Conservation (phyloP, 306 rosid species). For the Sophora flavescens region DNA sequence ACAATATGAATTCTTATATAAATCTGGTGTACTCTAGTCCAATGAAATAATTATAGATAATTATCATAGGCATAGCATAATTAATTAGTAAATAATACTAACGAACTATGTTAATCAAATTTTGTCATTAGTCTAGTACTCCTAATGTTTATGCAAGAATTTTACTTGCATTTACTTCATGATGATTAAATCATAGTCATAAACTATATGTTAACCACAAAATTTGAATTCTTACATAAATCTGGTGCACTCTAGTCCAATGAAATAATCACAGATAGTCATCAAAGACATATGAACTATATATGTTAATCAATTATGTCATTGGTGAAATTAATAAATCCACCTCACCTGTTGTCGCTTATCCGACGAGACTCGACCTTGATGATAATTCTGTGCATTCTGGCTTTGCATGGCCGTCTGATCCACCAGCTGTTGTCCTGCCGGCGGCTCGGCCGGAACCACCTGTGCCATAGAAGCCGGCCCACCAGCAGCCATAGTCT, state of each 20-base stretch:
- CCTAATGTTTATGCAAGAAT: background rate
- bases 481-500: slow-evolving; percentile 46
- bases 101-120: too few species aligned
- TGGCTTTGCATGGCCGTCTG: slow-evolving; percentile 57
- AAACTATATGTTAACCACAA: background rate
- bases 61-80: too few species aligned
- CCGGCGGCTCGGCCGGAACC: slow-evolving; percentile 26
- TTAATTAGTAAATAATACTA: background rate
- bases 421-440: slow-evolving; percentile 42
- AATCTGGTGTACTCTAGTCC: too few species aligned
- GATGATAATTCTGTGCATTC: slow-evolving; percentile 58
- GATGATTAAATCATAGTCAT: too few species aligned
- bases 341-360: slow-evolving; percentile 72
- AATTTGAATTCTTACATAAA: too few species aligned
- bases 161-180: too few species aligned
- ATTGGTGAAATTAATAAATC: background rate
- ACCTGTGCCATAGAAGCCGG: slow-evolving; percentile 43
- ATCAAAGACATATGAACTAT: too few species aligned
- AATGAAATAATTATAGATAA: too few species aligned
- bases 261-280: too few species aligned
- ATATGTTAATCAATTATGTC: background rate
- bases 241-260: too few species aligned
- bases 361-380: slow-evolving; percentile 43
- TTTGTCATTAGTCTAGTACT: background rate
- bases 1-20: too few species aligned